Evolutionary conservation across 108 stramenopile genomes (phyloP).

Genomic region (Nitzschia palea): DNA sequence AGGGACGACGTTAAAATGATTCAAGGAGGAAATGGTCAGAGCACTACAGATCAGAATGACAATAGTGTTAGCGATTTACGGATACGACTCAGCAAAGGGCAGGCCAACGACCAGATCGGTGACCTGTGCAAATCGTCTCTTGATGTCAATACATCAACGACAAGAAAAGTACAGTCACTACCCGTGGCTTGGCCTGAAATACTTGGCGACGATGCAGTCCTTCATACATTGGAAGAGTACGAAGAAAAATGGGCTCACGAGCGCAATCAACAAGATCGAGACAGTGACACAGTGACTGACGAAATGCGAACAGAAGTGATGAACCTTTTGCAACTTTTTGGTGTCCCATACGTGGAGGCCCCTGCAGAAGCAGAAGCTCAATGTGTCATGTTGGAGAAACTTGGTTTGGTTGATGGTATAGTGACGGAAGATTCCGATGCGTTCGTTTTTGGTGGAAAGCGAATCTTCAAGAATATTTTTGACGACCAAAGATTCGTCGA

Average conservation of each 20-base stretch:
- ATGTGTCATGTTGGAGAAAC: constrained; percentile 82
- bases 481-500: constrained; percentile 95
- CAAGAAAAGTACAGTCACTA: not conserved
- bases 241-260: constrained; percentile 35
- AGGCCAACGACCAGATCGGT: no score
- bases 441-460: constrained; percentile 95
- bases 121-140: no score
- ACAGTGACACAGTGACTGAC: constrained; percentile 83
- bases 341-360: constrained; percentile 94
- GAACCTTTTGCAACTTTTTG: constrained; percentile 86
- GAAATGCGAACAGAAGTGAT: constrained; percentile 95
- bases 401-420: constrained; percentile 95
- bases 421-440: constrained; percentile 98
- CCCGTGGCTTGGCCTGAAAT: constrained; percentile 1
- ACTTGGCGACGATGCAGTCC: not conserved
- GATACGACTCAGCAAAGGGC: no score
- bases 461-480: constrained; percentile 94
- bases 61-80: no score
- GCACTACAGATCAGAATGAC: not conserved
- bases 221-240: constrained; percentile 16
- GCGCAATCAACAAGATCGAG: constrained; percentile 61
- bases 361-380: constrained; percentile 99
- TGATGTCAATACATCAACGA: no score
- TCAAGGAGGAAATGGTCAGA: not conserved
- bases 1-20: constrained; percentile 4